A percentile compares a stretch with the other conserved stretches of the same genome.
These are phyloP conservation scores for Aspergillus arachidicola DNA, from an alignment of 2,329 filamentous ascomycete genomes.

Conservation along the genomic window DNA sequence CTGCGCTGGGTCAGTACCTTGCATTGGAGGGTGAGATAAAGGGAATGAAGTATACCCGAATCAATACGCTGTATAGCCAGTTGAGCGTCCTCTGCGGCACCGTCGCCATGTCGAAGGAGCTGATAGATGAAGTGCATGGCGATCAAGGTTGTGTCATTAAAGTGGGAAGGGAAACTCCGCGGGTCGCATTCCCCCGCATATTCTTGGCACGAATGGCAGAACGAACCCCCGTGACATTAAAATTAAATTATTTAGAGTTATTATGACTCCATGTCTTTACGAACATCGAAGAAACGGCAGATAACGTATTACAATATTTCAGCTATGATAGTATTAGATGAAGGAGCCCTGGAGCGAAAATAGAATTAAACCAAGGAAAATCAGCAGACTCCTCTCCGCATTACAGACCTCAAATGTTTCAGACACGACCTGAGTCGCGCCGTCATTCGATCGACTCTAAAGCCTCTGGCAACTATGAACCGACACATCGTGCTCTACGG, in stretches of 20 bases:
- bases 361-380: neutral
- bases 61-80: slow-evolving; percentile 92
- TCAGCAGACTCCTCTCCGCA: too few species aligned
- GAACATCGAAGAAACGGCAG: neutral
- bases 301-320: neutral
- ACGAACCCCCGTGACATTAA: neutral
- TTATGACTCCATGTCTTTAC: neutral
- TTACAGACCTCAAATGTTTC: too few species aligned
- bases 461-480: slow-evolving; percentile 21
- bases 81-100: slow-evolving; percentile 89
- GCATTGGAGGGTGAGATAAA: neutral
- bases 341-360: neutral
- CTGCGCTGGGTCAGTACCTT: slow-evolving; percentile 19
- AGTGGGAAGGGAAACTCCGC: neutral
- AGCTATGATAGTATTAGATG: neutral
- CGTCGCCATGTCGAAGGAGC: slow-evolving; percentile 53
- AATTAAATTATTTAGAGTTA: neutral
- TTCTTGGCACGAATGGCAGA: neutral
- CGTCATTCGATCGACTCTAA: neutral
- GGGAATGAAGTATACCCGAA: slow-evolving; percentile 58
- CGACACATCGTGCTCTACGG: slow-evolving; percentile 34
- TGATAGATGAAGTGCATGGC: slow-evolving; percentile 5
- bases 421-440: too few species aligned
- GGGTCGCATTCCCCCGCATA: slow-evolving; percentile 21
- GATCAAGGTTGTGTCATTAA: neutral